Evolutionary conservation across 371 early-diverging fungal genomes (phyloP).

Genomic region (Saksenaea vasiformis): DNA sequence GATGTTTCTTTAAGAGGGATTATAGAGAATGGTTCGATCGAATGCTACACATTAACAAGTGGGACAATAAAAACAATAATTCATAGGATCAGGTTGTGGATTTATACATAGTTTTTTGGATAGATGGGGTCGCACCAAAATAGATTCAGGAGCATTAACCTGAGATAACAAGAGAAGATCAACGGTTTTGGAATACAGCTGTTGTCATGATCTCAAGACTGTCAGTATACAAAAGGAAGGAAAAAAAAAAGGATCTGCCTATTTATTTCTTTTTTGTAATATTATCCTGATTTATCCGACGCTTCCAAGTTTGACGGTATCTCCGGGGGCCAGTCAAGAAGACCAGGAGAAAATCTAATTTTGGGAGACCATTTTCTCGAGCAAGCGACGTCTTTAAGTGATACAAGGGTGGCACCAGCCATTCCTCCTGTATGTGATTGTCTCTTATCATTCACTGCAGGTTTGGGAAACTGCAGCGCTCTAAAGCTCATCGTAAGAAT

Average conservation of each 20-base stretch:
- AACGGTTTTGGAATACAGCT: not conserved
- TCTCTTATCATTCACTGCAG: not conserved
- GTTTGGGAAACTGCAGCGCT: not conserved
- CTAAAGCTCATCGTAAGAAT: not conserved
- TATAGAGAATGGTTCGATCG: too few species aligned
- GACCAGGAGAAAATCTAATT: not conserved
- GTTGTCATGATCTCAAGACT: not conserved
- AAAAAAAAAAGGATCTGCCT: slow-evolving; percentile 3
- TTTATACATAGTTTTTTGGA: not conserved
- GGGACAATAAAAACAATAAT: not conserved
- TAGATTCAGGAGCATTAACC: not conserved
- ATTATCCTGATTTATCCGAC: not conserved
- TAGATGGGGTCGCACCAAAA: not conserved
- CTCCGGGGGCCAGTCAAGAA: not conserved
- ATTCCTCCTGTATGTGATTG: not conserved
- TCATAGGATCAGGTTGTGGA: not conserved
- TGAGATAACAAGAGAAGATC: not conserved
- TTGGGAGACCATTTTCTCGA: not conserved
- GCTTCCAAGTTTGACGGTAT: slow-evolving; percentile 2
- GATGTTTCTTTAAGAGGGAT: not conserved
- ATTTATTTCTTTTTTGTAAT: not conserved
- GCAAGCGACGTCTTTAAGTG: not conserved
- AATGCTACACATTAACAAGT: not conserved
- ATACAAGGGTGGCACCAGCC: slow-evolving; percentile 4
- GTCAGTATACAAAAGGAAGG: slow-evolving; percentile 3